Evolutionary conservation across 2,329 filamentous ascomycete genomes (phyloP).

Genomic region (Cordyceps javanica): DNA sequence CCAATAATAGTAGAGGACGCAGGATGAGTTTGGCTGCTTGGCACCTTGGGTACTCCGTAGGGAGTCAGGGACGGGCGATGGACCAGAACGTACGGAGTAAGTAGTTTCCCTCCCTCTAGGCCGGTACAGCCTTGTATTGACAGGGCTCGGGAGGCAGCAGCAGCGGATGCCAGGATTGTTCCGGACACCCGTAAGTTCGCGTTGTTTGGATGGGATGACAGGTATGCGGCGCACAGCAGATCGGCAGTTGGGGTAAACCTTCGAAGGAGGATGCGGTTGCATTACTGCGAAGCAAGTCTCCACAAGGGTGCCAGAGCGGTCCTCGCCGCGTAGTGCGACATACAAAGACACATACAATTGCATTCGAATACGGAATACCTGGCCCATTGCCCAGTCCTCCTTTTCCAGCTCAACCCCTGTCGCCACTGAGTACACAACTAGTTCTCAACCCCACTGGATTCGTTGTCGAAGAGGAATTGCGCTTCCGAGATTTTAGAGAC

Average conservation of each 20-base stretch:
- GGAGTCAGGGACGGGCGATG: too few relatives aligned
- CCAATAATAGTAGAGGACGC: background rate
- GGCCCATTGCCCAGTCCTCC: too few relatives aligned
- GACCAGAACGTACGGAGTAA: too few relatives aligned
- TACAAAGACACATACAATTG: too few relatives aligned
- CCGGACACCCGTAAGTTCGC: background rate
- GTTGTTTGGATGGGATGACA: background rate
- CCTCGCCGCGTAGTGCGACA: background rate
- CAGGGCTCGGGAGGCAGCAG: background rate
- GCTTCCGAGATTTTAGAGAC: too few relatives aligned
- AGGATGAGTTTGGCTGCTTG: too few relatives aligned
- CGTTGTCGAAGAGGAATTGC: too few relatives aligned
- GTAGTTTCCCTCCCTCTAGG: background rate
- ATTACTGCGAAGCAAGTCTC: background rate
- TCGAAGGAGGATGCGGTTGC: background rate
- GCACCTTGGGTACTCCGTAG: too few relatives aligned
- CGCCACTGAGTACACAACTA: too few relatives aligned
- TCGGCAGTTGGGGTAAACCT: conserved; percentile 1
- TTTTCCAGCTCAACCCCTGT: too few relatives aligned
- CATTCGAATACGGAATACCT: too few relatives aligned
- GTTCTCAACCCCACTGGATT: too few relatives aligned
- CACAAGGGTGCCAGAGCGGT: background rate
- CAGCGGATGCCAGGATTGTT: background rate
- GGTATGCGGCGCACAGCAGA: background rate
- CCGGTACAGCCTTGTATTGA: background rate